phyloP scores from a whole-genome alignment of 306 rosid species.

The Trifolium subterraneum region DNA sequence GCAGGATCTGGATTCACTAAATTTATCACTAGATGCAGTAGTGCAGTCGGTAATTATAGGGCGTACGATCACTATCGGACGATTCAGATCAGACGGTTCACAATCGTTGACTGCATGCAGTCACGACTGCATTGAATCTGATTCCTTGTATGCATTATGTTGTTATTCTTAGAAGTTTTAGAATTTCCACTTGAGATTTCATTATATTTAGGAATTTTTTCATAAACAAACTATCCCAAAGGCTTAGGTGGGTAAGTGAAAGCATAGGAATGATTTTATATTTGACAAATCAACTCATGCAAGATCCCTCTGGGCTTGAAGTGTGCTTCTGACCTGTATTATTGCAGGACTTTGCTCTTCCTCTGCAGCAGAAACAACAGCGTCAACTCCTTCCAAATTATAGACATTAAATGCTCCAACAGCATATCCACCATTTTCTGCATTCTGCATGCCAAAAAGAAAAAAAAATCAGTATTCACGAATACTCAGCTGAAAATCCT shows the following conservation, averaged over 20 bases:
- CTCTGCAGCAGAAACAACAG: constrained; percentile 94
- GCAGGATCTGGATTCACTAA: too few species aligned
- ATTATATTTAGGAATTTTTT: neutral
- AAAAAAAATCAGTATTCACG: constrained; percentile 30
- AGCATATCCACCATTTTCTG: constrained; percentile 90
- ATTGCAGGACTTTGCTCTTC: constrained; percentile 92
- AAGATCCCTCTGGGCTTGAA: neutral
- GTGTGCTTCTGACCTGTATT: constrained; percentile 69
- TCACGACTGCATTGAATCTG: too few species aligned
- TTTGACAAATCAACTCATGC: neutral
- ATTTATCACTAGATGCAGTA: too few species aligned
- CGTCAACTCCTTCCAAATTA: constrained; percentile 95
- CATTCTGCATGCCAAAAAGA: constrained; percentile 56
- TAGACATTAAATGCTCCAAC: constrained; percentile 98
- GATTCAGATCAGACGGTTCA: too few species aligned
- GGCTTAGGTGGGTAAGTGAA: neutral
- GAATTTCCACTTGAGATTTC: neutral
- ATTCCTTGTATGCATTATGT: neutral
- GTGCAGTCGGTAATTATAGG: too few species aligned
- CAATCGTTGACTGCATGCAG: too few species aligned
- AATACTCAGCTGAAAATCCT: constrained; percentile 27
- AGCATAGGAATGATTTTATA: neutral
- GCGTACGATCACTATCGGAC: too few species aligned
- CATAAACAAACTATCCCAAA: neutral
- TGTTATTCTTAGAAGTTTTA: neutral